A percentile compares a stretch with the other conserved stretches of the same genome.
Evolutionary conservation across 495 filamentous ascomycete species (phyloP).

Genomic region (Paragyromitra xinjiangensis): DNA sequence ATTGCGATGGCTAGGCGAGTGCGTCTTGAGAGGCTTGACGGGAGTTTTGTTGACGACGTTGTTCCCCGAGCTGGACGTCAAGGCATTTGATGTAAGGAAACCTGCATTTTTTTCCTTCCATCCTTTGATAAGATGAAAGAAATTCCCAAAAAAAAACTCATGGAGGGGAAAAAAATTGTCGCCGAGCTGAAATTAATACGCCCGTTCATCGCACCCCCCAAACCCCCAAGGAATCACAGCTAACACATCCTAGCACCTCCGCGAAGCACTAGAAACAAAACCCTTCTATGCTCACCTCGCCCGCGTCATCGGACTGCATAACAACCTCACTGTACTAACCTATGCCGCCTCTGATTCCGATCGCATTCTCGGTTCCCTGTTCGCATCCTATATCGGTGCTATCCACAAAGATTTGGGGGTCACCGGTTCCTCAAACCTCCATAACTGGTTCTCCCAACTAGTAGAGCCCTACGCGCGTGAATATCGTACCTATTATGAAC

Average conservation of each 20-base stretch:
- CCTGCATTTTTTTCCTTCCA: neutral
- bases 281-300: slow-evolving; percentile 52
- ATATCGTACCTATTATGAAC: slow-evolving; percentile 37
- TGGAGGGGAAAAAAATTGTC: neutral
- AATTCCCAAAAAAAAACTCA: neutral
- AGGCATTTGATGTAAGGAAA: slow-evolving; percentile 36
- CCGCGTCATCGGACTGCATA: slow-evolving; percentile 42
- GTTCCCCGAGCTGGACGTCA: slow-evolving; percentile 35
- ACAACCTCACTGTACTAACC: slow-evolving; percentile 32
- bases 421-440: slow-evolving; percentile 33
- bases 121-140: neutral
- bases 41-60: slow-evolving; percentile 38
- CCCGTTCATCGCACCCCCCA: neutral
- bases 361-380: slow-evolving; percentile 49
- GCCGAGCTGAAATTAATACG: neutral
- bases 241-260: slow-evolving; percentile 46
- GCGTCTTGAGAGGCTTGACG: slow-evolving; percentile 42
- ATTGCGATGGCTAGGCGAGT: slow-evolving; percentile 43
- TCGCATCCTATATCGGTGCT: slow-evolving; percentile 52
- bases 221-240: neutral
- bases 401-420: slow-evolving; percentile 47
- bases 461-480: slow-evolving; percentile 43
- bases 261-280: slow-evolving; percentile 43
- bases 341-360: slow-evolving; percentile 40
- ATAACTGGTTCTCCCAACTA: slow-evolving; percentile 43